phyloP scores from a whole-genome alignment of 2,329 filamentous ascomycete genomes.

The Aspergillus brasiliensis region DNA sequence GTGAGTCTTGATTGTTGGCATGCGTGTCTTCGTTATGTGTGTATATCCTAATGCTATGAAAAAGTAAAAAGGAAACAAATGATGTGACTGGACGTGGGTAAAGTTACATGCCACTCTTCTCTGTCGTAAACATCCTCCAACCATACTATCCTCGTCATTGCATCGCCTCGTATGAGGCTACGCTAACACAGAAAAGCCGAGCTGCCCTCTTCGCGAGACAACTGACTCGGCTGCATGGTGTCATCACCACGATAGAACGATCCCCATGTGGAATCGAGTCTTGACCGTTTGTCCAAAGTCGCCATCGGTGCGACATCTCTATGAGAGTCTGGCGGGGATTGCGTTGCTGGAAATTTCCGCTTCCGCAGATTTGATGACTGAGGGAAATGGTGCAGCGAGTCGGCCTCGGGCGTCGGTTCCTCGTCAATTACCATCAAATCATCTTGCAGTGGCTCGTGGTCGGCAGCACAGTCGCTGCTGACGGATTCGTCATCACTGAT shows the following conservation, averaged over 20 bases:
- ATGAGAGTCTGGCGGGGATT: not conserved
- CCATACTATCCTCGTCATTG: not conserved
- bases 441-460: conserved; percentile 13
- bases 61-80: not conserved
- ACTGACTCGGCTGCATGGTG: not conserved
- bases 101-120: not conserved
- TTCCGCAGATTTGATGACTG: conserved; percentile 13
- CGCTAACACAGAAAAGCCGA: conserved; percentile 6
- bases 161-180: not conserved
- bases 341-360: conserved; percentile 14
- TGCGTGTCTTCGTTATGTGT: not conserved
- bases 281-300: conserved; percentile 15
- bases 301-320: not conserved
- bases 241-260: not conserved
- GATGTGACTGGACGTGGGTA: not conserved
- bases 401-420: not conserved
- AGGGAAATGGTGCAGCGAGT: not conserved
- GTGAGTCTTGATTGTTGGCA: not conserved
- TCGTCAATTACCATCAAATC: conserved; percentile 8
- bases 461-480: conserved; percentile 10
- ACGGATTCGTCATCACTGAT: conserved; percentile 17
- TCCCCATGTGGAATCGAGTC: not conserved
- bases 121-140: not conserved
- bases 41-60: not conserved
- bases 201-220: not conserved